Evolutionary conservation across 2,329 filamentous ascomycete species (phyloP).

Genomic region (Clarireedia sp.): DNA sequence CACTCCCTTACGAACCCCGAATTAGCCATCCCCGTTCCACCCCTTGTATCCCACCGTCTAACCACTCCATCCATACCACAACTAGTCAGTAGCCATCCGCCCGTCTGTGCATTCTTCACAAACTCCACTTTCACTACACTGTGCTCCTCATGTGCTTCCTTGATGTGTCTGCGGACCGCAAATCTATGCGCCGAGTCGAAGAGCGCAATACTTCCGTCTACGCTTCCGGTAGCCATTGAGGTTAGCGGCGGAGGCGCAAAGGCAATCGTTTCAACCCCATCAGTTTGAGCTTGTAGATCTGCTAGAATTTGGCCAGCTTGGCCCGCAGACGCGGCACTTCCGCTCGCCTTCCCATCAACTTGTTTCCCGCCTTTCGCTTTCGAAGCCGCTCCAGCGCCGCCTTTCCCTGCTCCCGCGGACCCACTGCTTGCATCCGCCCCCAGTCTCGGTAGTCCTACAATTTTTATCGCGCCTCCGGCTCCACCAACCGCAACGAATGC

Average conservation of each 20-base stretch:
- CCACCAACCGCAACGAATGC: constrained; percentile 80
- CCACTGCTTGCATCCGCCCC: constrained; percentile 22
- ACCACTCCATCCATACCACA: constrained; percentile 91
- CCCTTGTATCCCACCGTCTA: constrained; percentile 74
- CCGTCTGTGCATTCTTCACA: constrained; percentile 44
- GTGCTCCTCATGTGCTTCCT: constrained; percentile 76
- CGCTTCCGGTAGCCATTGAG: constrained; percentile 57
- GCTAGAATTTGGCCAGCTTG: constrained; percentile 71
- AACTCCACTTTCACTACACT: constrained; percentile 93
- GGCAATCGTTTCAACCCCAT: constrained; percentile 70
- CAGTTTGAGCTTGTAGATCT: constrained; percentile 68
- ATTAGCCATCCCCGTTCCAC: constrained; percentile 56
- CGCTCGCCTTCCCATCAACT: constrained; percentile 32
- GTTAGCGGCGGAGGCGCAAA: constrained; percentile 48
- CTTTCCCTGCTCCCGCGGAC: constrained; percentile 21
- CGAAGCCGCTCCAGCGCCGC: constrained; percentile 18
- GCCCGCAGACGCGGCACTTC: constrained; percentile 35
- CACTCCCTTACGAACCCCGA: constrained; percentile 76
- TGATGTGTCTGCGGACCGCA: constrained; percentile 74
- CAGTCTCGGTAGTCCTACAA: constrained; percentile 71
- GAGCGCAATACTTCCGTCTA: constrained; percentile 71
- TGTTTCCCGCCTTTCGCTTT: constrained; percentile 25
- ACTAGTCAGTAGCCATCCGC: constrained; percentile 68
- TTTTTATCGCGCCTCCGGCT: constrained; percentile 75
- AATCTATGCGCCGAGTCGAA: constrained; percentile 85